Evolutionary conservation across 2,329 filamentous ascomycete species (phyloP), one percentile per base, ranked within the genome.

Genomic region (Fonsecaea monophora): DNA sequence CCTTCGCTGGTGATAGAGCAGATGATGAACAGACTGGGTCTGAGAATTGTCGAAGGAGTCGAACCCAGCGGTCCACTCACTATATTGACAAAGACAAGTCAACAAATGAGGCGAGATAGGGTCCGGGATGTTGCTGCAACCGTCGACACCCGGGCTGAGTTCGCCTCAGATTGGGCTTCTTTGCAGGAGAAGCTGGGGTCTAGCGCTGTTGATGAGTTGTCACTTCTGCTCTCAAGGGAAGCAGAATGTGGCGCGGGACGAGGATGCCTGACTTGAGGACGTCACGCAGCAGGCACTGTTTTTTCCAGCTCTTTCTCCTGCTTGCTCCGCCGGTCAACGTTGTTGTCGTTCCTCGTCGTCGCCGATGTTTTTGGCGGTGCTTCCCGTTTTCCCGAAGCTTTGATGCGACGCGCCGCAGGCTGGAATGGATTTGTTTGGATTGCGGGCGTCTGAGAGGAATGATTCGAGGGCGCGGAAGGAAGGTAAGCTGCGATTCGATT

Each of bases 151-250:
- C 61, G 67, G 62, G 61, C 63, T 60, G 66, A 67, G 48, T 69
- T 61, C 69, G 70, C 70, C 70, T 70, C 60, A 62, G 45, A 78
- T 81, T 80, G 79, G 79, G 79, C 79, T 78, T 74, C 77, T 77
- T 77, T 80, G 79, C 79, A 81, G 73, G 72, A 74, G 73, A 61
- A 75, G 77, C 73, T 76, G 74, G 73, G 75, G 74, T 75, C 73
- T 62, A 62, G 68, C 62, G 65, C 58, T 68, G 30, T 73, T 76
- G 78, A 81, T 81, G 79, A 75, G 79, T 79, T 81, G 79, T 79
- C 79, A 78, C 63, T 61, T 61, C 64, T 60, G 53, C 30, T 42
- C 45, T 62, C 53, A 42, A 60, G 57, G 56, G 34, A 30, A 40
- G 37, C 13, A 63, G 25, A 60, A 54, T 68, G 68, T 67, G 64